Conservation (phyloP, 2,329 filamentous ascomycete genomes). For the Penicillium paneum region DNA sequence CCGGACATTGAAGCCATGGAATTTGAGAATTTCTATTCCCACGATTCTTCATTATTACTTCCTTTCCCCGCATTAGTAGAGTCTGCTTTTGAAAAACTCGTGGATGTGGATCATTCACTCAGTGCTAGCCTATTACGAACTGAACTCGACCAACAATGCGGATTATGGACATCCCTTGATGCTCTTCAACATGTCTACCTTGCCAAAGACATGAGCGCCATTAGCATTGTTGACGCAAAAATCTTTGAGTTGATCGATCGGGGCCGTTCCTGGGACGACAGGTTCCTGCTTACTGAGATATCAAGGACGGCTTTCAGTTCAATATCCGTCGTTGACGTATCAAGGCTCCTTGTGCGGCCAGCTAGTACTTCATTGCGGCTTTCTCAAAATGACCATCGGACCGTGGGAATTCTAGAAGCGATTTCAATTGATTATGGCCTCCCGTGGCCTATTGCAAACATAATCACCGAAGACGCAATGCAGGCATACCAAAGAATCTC, state of each 20-base stretch:
- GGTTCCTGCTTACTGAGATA: constrained; percentile 74
- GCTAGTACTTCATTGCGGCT: constrained; percentile 41
- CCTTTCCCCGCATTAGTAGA: constrained; percentile 66
- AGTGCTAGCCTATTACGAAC: constrained; percentile 65
- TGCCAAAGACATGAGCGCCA: constrained; percentile 67
- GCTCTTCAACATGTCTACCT: constrained; percentile 72
- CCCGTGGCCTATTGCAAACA: constrained; percentile 64
- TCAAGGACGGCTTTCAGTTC: constrained; percentile 67
- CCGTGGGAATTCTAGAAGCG: constrained; percentile 60
- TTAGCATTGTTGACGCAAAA: constrained; percentile 62
- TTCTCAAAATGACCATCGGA: constrained; percentile 49
- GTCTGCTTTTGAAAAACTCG: constrained; percentile 69
- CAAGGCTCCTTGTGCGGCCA: constrained; percentile 61
- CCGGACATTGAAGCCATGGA: constrained; percentile 31
- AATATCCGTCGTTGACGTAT: constrained; percentile 53
- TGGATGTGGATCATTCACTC: constrained; percentile 68
- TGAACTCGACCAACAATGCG: constrained; percentile 66
- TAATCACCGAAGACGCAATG: constrained; percentile 65
- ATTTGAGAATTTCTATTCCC: constrained; percentile 37
- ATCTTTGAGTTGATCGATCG: constrained; percentile 74
- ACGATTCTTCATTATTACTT: constrained; percentile 34
- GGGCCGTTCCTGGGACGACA: constrained; percentile 67
- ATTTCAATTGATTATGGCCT: constrained; percentile 68
- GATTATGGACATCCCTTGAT: constrained; percentile 62
- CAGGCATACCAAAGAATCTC: constrained; percentile 68